Percentiles rank a stretch among this genome's conserved stretches.
phyloP scores from a whole-genome alignment of 768 basidiomycete genomes.

The Lactarius deliciosus region DNA sequence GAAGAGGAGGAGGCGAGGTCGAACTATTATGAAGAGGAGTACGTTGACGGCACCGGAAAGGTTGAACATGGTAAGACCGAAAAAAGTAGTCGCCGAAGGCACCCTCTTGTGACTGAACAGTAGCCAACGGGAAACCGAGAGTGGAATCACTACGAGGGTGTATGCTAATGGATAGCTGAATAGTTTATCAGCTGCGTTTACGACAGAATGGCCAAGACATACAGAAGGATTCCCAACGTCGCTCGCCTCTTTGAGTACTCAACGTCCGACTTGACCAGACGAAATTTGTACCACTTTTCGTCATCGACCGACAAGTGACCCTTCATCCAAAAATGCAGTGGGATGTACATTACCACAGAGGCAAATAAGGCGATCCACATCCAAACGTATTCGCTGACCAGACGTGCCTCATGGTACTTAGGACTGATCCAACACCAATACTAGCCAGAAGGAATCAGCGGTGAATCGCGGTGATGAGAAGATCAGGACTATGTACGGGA shows the following conservation, averaged over 20 bases:
- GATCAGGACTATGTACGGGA: constrained; percentile 31
- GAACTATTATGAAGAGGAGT: too few relatives aligned
- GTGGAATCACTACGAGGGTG: constrained; percentile 40
- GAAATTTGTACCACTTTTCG: constrained; percentile 39
- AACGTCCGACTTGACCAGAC: constrained; percentile 20
- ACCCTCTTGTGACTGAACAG: constrained; percentile 32
- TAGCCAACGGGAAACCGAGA: constrained; percentile 44
- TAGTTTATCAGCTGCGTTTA: background rate
- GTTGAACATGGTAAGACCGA: constrained; percentile 36
- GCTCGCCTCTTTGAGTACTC: constrained; percentile 12
- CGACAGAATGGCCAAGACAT: background rate
- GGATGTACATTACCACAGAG: constrained; percentile 39
- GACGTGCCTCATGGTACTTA: constrained; percentile 34
- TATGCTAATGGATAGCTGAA: constrained; percentile 43
- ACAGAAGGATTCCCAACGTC: constrained; percentile 34
- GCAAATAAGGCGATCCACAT: constrained; percentile 42
- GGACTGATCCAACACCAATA: constrained; percentile 49
- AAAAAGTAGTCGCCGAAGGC: constrained; percentile 38
- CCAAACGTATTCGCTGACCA: constrained; percentile 48
- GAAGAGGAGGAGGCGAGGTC: too few relatives aligned
- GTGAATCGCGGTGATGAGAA: background rate
- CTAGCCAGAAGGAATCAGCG: constrained; percentile 4
- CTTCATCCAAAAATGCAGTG: constrained; percentile 39
- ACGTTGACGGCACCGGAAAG: too few relatives aligned
- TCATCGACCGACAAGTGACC: constrained; percentile 38